Base-by-base conservation (phyloP, 2,329 filamentous ascomycete species). In the Eutypa lata region DNA sequence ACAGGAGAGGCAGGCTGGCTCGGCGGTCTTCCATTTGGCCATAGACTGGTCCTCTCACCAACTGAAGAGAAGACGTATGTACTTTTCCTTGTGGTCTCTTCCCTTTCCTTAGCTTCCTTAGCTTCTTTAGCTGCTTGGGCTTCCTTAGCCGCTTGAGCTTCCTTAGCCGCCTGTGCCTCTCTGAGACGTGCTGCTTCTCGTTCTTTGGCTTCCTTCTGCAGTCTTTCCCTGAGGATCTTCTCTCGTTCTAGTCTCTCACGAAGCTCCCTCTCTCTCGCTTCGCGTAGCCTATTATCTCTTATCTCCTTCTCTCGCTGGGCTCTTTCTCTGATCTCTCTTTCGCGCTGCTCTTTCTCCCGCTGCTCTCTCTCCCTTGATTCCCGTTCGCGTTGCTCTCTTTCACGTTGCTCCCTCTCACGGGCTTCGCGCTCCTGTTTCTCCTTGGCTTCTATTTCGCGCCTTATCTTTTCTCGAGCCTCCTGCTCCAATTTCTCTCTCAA, bases 11-110 rank as follows among this genome's bases (percentile, higher is more conserved):
- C 58, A 24, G 72, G 62, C 35, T 69, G 66, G 40, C 69, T 62
- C 16, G 73, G 76, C 51, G 77, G 84, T 57, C 77, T 79, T 60
- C 80, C 84, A 62, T 80, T 83, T 6, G 86, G 86, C 81, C 87
- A 90, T 60, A 85, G 85, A 69, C 84, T 88, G 48, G 80, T 86
- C 70, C 79, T 85, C 69, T 90, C 87, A 48, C 87, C 87, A 21
- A 86, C 80, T 31, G 83, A 79, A 51, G 80, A 83, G 70, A 75
- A 87, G 53, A 84, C 83, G 62, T 87, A 87, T n/a, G 77, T 76
- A 59, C 75, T 78, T 55, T 76, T 75, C 56, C 78, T 74, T 44
- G 61, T 66, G 7, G 65, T 67, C 52, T 69, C 66, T 50, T 65
- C 65, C 55, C 51, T 53, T 28, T 61, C 65, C 3, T 65, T 64